Conservation (phyloP, 2,329 filamentous ascomycete species). For the Sarocladium strictum region DNA sequence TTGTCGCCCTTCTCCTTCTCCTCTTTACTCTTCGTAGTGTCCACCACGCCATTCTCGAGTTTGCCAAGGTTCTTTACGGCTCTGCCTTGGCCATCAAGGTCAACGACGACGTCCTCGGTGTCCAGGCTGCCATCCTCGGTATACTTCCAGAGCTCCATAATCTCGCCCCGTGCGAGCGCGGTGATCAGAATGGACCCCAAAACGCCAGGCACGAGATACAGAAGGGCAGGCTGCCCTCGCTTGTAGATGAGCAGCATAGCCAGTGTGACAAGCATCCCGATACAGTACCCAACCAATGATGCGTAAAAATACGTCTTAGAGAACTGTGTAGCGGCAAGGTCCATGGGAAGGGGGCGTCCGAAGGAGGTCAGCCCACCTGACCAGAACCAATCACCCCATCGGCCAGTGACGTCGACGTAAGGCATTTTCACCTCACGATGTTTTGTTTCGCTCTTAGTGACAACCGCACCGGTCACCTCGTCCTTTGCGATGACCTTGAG, state of each 20-base stretch:
- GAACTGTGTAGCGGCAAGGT: conserved; percentile 48
- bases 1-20: conserved; percentile 13
- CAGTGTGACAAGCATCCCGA: conserved; percentile 73
- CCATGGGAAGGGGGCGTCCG: conserved; percentile 20
- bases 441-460: conserved; percentile 31
- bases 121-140: conserved; percentile 64
- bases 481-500: conserved; percentile 29
- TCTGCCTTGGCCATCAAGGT: conserved; percentile 44
- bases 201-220: conserved; percentile 89
- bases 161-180: conserved; percentile 63
- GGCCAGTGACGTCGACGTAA: conserved; percentile 57
- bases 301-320: conserved; percentile 82
- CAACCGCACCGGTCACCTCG: conserved; percentile 24
- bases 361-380: conserved; percentile 29
- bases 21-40: conserved; percentile 24
- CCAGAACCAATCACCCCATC: conserved; percentile 86
- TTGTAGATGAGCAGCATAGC: conserved; percentile 70
- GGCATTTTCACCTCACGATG: conserved; percentile 43
- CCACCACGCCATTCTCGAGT: conserved; percentile 30
- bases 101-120: conserved; percentile 47
- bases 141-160: conserved; percentile 73
- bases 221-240: conserved; percentile 80
- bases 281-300: conserved; percentile 66
- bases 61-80: conserved; percentile 34
- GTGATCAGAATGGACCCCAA: conserved; percentile 70